Percentiles rank a stretch among this genome's conserved stretches.
These are phyloP conservation scores for Fusarium tanahbumbuense DNA, from an alignment of 2,329 filamentous ascomycete genomes.

Conservation along the genomic window DNA sequence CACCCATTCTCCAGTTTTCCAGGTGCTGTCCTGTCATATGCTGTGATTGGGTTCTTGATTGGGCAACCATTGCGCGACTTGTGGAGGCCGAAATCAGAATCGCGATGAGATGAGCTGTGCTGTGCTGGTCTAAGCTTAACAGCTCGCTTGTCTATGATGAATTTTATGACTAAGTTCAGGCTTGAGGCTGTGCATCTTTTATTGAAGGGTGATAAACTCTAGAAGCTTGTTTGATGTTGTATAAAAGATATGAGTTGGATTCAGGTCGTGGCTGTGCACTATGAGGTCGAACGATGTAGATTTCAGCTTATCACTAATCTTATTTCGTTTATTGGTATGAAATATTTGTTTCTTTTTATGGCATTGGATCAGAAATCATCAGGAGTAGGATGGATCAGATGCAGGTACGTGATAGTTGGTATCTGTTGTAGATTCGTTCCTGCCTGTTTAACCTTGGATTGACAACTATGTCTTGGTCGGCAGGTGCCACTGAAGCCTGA, in stretches of 20 bases:
- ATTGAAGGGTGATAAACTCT: neutral
- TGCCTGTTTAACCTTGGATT: neutral
- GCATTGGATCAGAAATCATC: neutral
- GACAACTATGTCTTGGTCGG: too few relatives aligned
- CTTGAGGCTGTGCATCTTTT: constrained; percentile 18
- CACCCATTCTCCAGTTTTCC: constrained; percentile 24
- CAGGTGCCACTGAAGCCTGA: neutral
- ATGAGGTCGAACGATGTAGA: neutral
- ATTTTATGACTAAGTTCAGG: constrained; percentile 4
- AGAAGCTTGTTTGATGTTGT: constrained; percentile 15
- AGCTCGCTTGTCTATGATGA: constrained; percentile 6
- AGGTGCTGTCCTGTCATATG: constrained; percentile 18
- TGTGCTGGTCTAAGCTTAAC: neutral
- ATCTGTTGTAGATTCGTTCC: neutral
- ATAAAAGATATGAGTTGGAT: constrained; percentile 3
- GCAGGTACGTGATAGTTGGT: neutral
- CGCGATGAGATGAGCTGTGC: constrained; percentile 19
- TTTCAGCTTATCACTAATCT: neutral
- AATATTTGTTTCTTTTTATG: neutral
- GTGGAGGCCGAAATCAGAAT: constrained; percentile 27
- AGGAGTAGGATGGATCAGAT: neutral
- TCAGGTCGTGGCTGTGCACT: constrained; percentile 11
- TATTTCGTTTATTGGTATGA: neutral
- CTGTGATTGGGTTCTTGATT: constrained; percentile 32
- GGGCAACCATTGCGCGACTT: constrained; percentile 33